phyloP scores from a whole-genome alignment of 257 asterid genomes.

The Petunia secreta region DNA sequence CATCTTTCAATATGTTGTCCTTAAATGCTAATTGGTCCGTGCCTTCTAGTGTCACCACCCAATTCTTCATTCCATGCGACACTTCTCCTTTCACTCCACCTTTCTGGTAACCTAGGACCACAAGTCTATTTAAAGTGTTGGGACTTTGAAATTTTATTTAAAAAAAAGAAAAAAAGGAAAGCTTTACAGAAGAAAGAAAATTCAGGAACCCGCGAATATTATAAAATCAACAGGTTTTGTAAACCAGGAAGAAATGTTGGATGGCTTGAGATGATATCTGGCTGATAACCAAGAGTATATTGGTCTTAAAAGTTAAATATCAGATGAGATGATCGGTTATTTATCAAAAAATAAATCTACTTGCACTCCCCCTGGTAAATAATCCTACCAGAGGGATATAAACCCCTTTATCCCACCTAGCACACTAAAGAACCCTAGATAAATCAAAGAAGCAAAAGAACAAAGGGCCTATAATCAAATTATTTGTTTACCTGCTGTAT shows the following conservation, averaged over 20 bases:
- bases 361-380: not conserved
- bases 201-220: not conserved
- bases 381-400: not conserved
- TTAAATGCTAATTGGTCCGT: slow-evolving; percentile 14
- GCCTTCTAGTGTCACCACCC: no score
- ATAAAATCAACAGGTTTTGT: not conserved
- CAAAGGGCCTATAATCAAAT: not conserved
- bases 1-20: slow-evolving; percentile 4
- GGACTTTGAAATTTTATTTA: not conserved
- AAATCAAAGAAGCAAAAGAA: not conserved
- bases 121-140: not conserved
- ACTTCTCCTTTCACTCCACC: not conserved
- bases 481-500: not conserved
- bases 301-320: not conserved
- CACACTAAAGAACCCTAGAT: not conserved
- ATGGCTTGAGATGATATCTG: not conserved
- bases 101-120: not conserved
- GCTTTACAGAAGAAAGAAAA: not conserved
- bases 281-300: slow-evolving; percentile 13
- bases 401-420: not conserved
- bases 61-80: not conserved
- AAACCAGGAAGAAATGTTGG: not conserved
- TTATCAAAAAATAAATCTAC: not conserved
- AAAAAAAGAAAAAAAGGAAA: no score
- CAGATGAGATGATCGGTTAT: not conserved